phyloP scores from a whole-genome alignment of 805 yeast species.

The Yamadazyma scolyti region DNA sequence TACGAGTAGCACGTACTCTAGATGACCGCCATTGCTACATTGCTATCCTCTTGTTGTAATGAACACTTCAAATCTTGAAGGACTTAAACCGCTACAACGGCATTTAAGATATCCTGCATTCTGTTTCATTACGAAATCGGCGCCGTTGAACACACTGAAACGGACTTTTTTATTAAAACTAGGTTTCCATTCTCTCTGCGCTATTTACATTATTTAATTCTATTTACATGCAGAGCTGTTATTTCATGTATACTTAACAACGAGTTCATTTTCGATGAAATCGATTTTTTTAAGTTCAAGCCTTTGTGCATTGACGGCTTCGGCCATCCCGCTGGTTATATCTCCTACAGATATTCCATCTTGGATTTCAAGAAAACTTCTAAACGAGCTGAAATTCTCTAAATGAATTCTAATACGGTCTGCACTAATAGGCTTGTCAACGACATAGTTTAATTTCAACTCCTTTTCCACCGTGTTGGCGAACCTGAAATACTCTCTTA shows the following conservation, averaged over 20 bases:
- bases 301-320: no score
- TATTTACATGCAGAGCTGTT: constrained; percentile 3
- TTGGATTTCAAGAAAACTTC: constrained; percentile 22
- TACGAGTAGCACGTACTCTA: no score
- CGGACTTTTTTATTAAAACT: no score
- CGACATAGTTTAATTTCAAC: constrained; percentile 20
- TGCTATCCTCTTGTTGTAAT: no score
- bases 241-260: constrained; percentile 13
- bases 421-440: constrained; percentile 5
- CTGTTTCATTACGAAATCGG: no score
- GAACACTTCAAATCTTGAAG: no score
- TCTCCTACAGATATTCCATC: constrained; percentile 17
- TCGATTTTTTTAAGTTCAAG: constrained; percentile 26
- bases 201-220: no score
- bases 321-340: constrained; percentile 9
- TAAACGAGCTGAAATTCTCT: constrained; percentile 6
- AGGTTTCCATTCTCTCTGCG: no score
- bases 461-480: constrained; percentile 10
- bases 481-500: constrained; percentile 23
- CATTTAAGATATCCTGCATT: no score
- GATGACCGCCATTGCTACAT: no score
- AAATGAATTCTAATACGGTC: constrained; percentile 3
- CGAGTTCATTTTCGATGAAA: constrained; percentile 31
- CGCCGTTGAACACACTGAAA: no score
- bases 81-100: no score